Evolutionary conservation across 345 rosid species (phyloP).

Genomic region (Atalantia buxifolia): DNA sequence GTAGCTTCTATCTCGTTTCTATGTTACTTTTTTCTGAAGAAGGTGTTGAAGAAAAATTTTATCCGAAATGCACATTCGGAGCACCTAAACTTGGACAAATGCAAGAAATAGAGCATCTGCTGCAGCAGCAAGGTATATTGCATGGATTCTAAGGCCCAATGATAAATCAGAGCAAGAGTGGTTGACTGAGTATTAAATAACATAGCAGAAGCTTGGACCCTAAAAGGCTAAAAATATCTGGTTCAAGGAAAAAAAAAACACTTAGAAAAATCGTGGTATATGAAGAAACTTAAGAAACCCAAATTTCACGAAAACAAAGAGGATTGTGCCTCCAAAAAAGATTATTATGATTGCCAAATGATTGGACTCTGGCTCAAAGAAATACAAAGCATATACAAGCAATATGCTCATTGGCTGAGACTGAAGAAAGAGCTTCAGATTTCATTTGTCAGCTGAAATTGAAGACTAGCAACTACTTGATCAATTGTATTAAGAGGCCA

Average conservation of each 20-base stretch:
- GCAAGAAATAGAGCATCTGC: constrained; percentile 24
- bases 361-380: constrained; percentile 46
- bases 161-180: constrained; percentile 29
- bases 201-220: constrained; percentile 46
- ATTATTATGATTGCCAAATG: constrained; percentile 21
- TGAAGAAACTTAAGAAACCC: constrained; percentile 44
- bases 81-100: constrained; percentile 15
- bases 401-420: constrained; percentile 40
- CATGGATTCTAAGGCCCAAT: constrained; percentile 61
- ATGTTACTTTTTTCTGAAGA: constrained; percentile 43
- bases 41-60: constrained; percentile 18
- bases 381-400: constrained; percentile 28
- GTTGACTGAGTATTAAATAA: constrained; percentile 14
- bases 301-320: constrained; percentile 20
- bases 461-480: constrained; percentile 49
- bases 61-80: constrained; percentile 16
- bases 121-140: constrained; percentile 64
- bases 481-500: constrained; percentile 52
- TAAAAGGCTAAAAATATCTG: constrained; percentile 13
- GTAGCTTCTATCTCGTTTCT: constrained; percentile 72
- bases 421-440: constrained; percentile 31
- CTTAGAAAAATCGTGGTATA: constrained; percentile 19
- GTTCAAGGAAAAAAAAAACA: constrained; percentile 12
- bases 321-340: constrained; percentile 13
- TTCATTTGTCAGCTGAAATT: constrained; percentile 29